These are phyloP conservation scores for Dothidotthia symphoricarpi DNA, from an alignment of 2,329 filamentous ascomycete genomes.

Conservation along the genomic window DNA sequence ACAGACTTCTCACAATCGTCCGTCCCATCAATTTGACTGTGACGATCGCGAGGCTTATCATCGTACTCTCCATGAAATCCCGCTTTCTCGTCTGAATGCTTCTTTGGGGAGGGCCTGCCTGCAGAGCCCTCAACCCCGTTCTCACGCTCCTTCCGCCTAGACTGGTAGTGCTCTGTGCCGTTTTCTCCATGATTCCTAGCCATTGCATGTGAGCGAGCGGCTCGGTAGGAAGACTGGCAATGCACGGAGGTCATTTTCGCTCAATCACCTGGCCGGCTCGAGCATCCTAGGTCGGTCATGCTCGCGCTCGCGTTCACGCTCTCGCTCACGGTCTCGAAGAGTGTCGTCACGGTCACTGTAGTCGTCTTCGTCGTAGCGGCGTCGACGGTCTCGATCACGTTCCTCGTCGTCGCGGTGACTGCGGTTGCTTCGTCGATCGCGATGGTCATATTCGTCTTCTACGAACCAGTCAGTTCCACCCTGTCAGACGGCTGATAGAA, in stretches of 20 bases:
- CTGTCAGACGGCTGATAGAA: neutral
- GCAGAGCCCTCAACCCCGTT: no score
- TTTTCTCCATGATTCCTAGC: neutral
- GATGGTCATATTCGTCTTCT: conserved; percentile 38
- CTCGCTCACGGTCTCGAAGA: conserved; percentile 7
- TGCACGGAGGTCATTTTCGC: conserved; percentile 1
- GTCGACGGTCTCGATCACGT: conserved; percentile 20
- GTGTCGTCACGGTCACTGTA: conserved; percentile 29
- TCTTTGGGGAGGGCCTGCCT: no score
- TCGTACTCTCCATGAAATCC: neutral
- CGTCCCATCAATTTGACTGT: neutral
- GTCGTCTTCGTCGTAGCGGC: conserved; percentile 27
- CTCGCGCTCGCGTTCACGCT: conserved; percentile 21
- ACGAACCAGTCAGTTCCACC: conserved; percentile 10
- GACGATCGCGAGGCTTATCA: neutral
- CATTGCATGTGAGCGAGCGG: no score
- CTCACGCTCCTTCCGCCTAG: no score
- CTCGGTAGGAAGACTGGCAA: neutral
- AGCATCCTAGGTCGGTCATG: conserved; percentile 26
- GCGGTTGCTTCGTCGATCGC: conserved; percentile 27
- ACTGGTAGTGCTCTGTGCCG: neutral
- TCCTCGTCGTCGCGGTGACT: conserved; percentile 34
- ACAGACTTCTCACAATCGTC: conserved; percentile 1
- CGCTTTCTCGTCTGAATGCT: no score
- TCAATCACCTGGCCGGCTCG: conserved; percentile 33